These are phyloP conservation scores for Onygena corvina DNA, from an alignment of 2,329 filamentous ascomycete species.

Conservation along the genomic window DNA sequence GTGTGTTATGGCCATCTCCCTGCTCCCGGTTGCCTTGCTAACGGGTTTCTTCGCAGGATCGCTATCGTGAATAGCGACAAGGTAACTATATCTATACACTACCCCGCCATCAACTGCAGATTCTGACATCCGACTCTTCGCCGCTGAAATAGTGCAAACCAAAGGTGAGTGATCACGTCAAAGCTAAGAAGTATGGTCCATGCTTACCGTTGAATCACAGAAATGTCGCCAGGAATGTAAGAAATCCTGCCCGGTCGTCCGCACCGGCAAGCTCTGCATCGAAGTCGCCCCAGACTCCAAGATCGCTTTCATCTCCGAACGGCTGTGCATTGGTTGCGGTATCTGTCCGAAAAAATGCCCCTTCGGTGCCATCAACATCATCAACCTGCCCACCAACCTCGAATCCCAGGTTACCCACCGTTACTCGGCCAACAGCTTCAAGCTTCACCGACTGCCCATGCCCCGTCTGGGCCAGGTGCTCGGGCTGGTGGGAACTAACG, in stretches of 20 bases:
- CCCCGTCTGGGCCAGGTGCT: conserved; percentile 90
- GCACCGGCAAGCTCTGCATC: conserved; percentile 94
- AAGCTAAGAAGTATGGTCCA: neutral
- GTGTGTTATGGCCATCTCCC: conserved; percentile 41
- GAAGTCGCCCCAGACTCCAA: conserved; percentile 81
- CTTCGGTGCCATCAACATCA: conserved; percentile 97
- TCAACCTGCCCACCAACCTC: conserved; percentile 99
- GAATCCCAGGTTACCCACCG: conserved; percentile 96
- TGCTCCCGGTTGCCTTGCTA: conserved; percentile 10
- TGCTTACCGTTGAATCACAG: conserved; percentile 32
- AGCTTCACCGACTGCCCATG: conserved; percentile 92
- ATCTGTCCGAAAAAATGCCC: conserved; percentile 99
- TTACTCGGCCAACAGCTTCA: conserved; percentile 99
- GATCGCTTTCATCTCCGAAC: conserved; percentile 96
- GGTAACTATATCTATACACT: conserved; percentile 40
- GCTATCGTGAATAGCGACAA: conserved; percentile 99
- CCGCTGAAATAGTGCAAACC: conserved; percentile 59
- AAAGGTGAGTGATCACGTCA: conserved; percentile 47
- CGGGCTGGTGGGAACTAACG: conserved; percentile 95
- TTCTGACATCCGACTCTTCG: neutral
- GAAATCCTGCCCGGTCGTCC: conserved; percentile 93
- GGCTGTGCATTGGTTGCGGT: conserved; percentile 93
- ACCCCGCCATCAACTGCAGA: conserved; percentile 18
- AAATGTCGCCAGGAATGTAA: conserved; percentile 99
- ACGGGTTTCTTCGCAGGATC: conserved; percentile 51